Percentiles rank a stretch among this genome's conserved stretches.
These are phyloP conservation scores for Lactifluus subvellereus DNA, from an alignment of 768 basidiomycete species.

Conservation along the genomic window DNA sequence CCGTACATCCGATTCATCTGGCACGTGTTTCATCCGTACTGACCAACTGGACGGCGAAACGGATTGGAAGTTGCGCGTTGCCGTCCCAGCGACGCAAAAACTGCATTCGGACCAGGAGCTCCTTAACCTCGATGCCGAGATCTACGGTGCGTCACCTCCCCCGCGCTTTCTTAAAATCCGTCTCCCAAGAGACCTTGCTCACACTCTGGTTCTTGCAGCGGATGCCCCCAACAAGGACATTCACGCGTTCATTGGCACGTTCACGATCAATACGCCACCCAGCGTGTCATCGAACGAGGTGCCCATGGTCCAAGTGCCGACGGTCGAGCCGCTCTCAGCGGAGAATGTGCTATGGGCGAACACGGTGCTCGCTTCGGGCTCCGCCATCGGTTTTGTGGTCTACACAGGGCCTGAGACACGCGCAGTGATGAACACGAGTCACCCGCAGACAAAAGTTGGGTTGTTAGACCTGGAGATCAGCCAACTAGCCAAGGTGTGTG, in stretches of 20 bases:
- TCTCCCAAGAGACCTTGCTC: neutral
- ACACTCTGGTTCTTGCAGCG: constrained; percentile 41
- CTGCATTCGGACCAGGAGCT: constrained; percentile 52
- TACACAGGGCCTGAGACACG: constrained; percentile 95
- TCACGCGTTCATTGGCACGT: constrained; percentile 89
- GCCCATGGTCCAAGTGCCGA: constrained; percentile 37
- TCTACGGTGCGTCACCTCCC: constrained; percentile 63
- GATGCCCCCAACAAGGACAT: constrained; percentile 97
- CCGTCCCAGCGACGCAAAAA: constrained; percentile 78
- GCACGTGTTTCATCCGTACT: constrained; percentile 95
- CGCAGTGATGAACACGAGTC: constrained; percentile 98
- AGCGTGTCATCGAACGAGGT: constrained; percentile 32
- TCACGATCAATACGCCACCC: constrained; percentile 61
- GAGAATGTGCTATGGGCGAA: constrained; percentile 98
- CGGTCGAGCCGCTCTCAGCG: constrained; percentile 81
- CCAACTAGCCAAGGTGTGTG: constrained; percentile 79
- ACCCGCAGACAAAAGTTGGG: constrained; percentile 92
- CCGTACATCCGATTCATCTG: constrained; percentile 80
- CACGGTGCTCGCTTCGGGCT: constrained; percentile 93
- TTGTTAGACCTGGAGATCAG: constrained; percentile 93
- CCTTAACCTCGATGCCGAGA: constrained; percentile 69
- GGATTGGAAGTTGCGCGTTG: constrained; percentile 95
- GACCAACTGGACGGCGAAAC: constrained; percentile 99
- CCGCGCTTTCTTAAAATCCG: neutral
- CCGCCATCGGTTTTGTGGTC: constrained; percentile 85